These are phyloP conservation scores for Chlamydomonas eustigma DNA, from an alignment of 139 green algal species.

Conservation along the genomic window DNA sequence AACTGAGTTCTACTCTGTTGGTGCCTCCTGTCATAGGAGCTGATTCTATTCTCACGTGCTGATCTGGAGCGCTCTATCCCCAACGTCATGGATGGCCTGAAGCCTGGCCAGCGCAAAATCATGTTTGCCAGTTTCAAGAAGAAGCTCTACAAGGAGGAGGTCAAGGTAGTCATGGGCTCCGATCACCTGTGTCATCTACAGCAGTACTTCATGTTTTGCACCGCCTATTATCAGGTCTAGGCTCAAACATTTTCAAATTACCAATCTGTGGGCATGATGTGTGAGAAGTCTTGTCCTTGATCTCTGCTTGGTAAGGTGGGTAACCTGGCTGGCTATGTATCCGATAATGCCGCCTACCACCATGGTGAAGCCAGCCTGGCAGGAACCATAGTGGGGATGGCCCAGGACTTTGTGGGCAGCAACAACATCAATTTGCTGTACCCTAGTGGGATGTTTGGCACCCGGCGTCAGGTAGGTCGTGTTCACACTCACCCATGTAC, in stretches of 20 bases:
- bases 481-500: no score
- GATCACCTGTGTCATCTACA: no score
- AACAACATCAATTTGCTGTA: constrained; percentile 98
- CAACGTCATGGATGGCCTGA: constrained; percentile 93
- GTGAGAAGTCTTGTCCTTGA: no score
- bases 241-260: no score
- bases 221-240: no score
- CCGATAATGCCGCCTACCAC: constrained; percentile 97
- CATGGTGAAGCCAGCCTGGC: constrained; percentile 89
- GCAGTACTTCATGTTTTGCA: no score
- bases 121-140: constrained; percentile 96
- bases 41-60: constrained; percentile 89
- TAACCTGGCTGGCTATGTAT: constrained; percentile 94
- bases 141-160: constrained; percentile 83
- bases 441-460: constrained; percentile 84
- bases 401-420: constrained; percentile 90
- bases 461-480: constrained; percentile 65
- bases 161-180: constrained; percentile 78
- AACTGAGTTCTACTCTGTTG: no score
- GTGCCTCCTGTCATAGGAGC: constrained; percentile 71
- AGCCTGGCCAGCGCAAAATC: constrained; percentile 99
- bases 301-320: no score
- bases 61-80: constrained; percentile 97
- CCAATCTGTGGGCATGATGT: no score
- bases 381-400: constrained; percentile 65